A percentile compares a stretch with the other conserved stretches of the same genome.
These are phyloP conservation scores for Pyrenophora graminea DNA, from an alignment of 2,329 filamentous ascomycete species.

Conservation along the genomic window DNA sequence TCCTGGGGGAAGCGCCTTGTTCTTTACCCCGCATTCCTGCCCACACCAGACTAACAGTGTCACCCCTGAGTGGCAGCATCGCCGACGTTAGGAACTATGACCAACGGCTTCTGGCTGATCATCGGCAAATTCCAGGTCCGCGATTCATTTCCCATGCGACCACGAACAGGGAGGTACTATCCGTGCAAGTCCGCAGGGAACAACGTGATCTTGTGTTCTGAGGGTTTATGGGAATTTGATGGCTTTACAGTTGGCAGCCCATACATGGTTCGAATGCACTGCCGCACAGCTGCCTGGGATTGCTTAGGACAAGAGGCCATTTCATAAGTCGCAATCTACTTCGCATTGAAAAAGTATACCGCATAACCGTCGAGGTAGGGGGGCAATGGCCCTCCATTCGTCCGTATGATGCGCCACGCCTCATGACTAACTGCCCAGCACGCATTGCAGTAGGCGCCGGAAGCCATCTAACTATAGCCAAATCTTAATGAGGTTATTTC, in stretches of 20 bases:
- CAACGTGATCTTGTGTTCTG: neutral
- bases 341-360: neutral
- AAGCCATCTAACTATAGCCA: slow-evolving; percentile 5
- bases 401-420: slow-evolving; percentile 6
- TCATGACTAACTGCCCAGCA: slow-evolving; percentile 10
- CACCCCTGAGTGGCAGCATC: slow-evolving; percentile 15
- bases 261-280: too few relatives aligned
- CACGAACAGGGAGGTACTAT: neutral
- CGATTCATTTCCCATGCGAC: neutral
- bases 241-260: too few relatives aligned
- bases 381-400: slow-evolving; percentile 6
- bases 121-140: slow-evolving; percentile 1
- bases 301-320: neutral
- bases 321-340: neutral
- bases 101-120: slow-evolving; percentile 15
- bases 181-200: neutral
- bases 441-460: slow-evolving; percentile 6
- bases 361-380: neutral
- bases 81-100: slow-evolving; percentile 8
- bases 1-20: too few relatives aligned
- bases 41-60: too few relatives aligned
- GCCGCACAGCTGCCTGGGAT: too few relatives aligned
- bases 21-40: too few relatives aligned
- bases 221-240: too few relatives aligned
- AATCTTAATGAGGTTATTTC: slow-evolving; percentile 8